These are phyloP conservation scores for Acrodontium crateriforme DNA, from an alignment of 2,329 filamentous ascomycete genomes.

Conservation along the genomic window DNA sequence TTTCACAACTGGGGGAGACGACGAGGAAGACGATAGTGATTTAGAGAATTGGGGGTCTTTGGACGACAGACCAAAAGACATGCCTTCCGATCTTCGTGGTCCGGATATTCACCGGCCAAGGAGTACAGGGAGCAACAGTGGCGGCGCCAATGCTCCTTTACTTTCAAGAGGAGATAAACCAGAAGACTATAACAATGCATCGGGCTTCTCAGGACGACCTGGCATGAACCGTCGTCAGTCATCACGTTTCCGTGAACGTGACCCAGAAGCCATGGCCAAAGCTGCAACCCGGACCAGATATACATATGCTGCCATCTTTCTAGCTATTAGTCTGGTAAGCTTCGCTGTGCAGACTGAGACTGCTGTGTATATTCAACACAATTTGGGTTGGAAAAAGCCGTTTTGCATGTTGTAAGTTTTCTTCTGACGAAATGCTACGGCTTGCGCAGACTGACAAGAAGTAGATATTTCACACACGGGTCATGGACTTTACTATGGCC, in stretches of 20 bases:
- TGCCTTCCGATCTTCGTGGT: slow-evolving; percentile 33
- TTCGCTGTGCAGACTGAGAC: slow-evolving; percentile 95
- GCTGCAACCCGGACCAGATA: slow-evolving; percentile 67
- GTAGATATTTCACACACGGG: slow-evolving; percentile 74
- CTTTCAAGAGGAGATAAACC: too few relatives aligned
- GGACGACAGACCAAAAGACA: slow-evolving; percentile 22
- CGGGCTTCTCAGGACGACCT: background rate
- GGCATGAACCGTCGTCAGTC: slow-evolving; percentile 40
- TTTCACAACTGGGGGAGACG: slow-evolving; percentile 9
- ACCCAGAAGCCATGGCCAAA: slow-evolving; percentile 49
- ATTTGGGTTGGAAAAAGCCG: slow-evolving; percentile 91
- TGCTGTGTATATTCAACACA: slow-evolving; percentile 84
- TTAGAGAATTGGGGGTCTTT: slow-evolving; percentile 32
- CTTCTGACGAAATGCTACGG: slow-evolving; percentile 1
- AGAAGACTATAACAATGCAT: too few relatives aligned
- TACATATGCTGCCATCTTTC: slow-evolving; percentile 71
- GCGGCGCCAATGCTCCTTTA: too few relatives aligned
- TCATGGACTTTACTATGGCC: slow-evolving; percentile 90
- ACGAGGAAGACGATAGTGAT: slow-evolving; percentile 25
- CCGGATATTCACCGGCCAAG: background rate
- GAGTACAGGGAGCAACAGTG: background rate
- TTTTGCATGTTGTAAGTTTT: slow-evolving; percentile 80
- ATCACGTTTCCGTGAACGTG: slow-evolving; percentile 53
- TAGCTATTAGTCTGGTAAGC: slow-evolving; percentile 67
- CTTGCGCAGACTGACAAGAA: slow-evolving; percentile 1